Evolutionary conservation across 805 yeast genomes (phyloP), one percentile per base, ranked within the genome.

Genomic region (Pachysolen tannophilus): DNA sequence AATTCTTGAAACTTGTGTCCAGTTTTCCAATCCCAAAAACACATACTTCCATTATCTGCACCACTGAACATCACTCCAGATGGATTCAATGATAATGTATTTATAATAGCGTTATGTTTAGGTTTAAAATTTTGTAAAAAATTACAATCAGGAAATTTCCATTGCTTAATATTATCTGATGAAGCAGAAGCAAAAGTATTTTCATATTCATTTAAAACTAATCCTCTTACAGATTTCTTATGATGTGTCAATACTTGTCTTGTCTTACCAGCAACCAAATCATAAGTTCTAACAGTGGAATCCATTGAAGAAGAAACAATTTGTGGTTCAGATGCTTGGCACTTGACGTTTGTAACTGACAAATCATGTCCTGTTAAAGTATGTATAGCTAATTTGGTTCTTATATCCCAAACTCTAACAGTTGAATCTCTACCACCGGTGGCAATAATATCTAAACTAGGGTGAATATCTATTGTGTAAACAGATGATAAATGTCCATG

Each of bases 401-500:
- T 67, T 37, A 92, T 79, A 56, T 92, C 99, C 99, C 99, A 92
- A 4, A 87, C 81, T 35, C 94, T 65, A 0, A 87, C 80, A 0
- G 84, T 80, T 4, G 85, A 69, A 55, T 92, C 99, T 39, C 95
- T 63, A 15, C 97, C 94, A 5, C 87, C 98, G 3, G 94, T 82
- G 7, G 82, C 84, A 10, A 87, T 56, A 6, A 90, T 60, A 46
- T 88, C 94, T 18, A 88, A 58, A 3, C 86, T 84, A 0, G 97
- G 97, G 53, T 90, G 97, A 11, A 87, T 53, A 39, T 78, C 90
- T 28, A 88, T 65, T 0, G 94, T 67, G 49, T 85, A 86, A 2
- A 92, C 84, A 4, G 95, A 94, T 20, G 94, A 84, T 18, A 85
- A 65, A 60, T 92, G 98, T 3, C 98, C 99, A 58, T 88, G 94